A percentile compares a stretch with the other conserved stretches of the same genome.
Conservation (phyloP, 148 eudicot species). For the Simmondsia chinensis region DNA sequence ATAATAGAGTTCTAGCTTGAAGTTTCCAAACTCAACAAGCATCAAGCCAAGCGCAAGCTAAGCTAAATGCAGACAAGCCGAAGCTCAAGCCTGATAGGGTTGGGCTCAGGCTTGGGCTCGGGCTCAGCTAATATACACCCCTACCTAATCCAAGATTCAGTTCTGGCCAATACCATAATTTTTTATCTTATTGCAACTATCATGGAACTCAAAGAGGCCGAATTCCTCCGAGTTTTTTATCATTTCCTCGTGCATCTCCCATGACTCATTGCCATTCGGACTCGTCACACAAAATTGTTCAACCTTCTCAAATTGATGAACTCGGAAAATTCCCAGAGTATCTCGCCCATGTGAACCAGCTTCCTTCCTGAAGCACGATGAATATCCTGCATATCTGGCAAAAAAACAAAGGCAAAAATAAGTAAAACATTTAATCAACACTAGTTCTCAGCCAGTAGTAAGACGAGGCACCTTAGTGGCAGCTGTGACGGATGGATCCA, state of each 20-base stretch:
- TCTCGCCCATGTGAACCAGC: slow-evolving; percentile 96
- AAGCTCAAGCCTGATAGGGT: too few relatives aligned
- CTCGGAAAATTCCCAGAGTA: slow-evolving; percentile 86
- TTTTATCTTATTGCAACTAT: too few relatives aligned
- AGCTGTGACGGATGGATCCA: slow-evolving; percentile 86
- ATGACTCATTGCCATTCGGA: slow-evolving; percentile 67
- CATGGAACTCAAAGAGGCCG: slow-evolving; percentile 21
- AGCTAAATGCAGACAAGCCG: too few relatives aligned
- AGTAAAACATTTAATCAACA: slow-evolving; percentile 6
- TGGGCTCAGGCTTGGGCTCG: too few relatives aligned
- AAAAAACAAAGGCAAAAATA: slow-evolving; percentile 1
- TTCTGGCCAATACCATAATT: too few relatives aligned
- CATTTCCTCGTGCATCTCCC: slow-evolving; percentile 97
- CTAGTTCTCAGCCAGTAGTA: background rate
- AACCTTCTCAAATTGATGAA: slow-evolving; percentile 90
- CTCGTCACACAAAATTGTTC: slow-evolving; percentile 84
- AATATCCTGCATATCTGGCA: slow-evolving; percentile 80
- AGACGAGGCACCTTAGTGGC: slow-evolving; percentile 48
- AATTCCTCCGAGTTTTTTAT: slow-evolving; percentile 73
- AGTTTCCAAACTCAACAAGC: too few relatives aligned
- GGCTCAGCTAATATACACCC: too few relatives aligned
- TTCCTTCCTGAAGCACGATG: slow-evolving; percentile 92
- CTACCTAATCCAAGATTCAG: too few relatives aligned
- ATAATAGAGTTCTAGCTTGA: too few relatives aligned
- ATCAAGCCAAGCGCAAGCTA: too few relatives aligned